These are phyloP conservation scores for Tetracladium setigerum DNA, from an alignment of 495 filamentous ascomycete species.

Conservation along the genomic window DNA sequence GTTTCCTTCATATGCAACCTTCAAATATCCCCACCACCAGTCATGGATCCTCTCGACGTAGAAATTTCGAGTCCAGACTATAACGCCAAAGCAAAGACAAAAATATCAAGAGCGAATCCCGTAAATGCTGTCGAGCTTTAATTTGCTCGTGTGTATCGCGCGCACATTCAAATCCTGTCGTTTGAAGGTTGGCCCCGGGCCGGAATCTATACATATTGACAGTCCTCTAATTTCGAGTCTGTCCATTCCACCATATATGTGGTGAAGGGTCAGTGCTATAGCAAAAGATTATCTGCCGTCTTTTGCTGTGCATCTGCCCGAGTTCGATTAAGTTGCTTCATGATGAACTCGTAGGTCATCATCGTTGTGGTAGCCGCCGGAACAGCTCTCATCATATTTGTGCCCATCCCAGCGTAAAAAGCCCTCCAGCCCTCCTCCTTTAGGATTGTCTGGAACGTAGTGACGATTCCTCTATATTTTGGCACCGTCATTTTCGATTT, in stretches of 20 bases:
- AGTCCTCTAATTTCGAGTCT: not conserved
- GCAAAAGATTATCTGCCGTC: not conserved
- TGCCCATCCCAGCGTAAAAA: slow-evolving; percentile 96
- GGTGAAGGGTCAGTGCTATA: no score
- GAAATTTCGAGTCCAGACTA: no score
- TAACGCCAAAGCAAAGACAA: no score
- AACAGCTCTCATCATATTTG: slow-evolving; percentile 92
- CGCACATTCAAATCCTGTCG: no score
- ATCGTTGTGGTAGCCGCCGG: slow-evolving; percentile 95
- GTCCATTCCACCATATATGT: not conserved
- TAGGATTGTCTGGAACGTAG: slow-evolving; percentile 76
- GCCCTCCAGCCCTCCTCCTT: slow-evolving; percentile 91
- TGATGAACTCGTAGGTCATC: slow-evolving; percentile 89
- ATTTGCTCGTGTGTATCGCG: no score
- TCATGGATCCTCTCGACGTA: no score
- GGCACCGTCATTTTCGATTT: slow-evolving; percentile 30
- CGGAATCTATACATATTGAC: not conserved
- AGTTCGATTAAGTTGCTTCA: slow-evolving; percentile 40
- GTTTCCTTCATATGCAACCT: no score
- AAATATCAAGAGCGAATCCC: no score
- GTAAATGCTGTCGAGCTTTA: no score
- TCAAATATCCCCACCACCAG: no score
- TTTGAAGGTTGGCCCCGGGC: no score
- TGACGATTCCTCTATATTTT: slow-evolving; percentile 74
- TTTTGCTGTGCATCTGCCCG: slow-evolving; percentile 17